Base-by-base conservation (phyloP, 305 asterid species). In the Fraxinus platypoda region DNA sequence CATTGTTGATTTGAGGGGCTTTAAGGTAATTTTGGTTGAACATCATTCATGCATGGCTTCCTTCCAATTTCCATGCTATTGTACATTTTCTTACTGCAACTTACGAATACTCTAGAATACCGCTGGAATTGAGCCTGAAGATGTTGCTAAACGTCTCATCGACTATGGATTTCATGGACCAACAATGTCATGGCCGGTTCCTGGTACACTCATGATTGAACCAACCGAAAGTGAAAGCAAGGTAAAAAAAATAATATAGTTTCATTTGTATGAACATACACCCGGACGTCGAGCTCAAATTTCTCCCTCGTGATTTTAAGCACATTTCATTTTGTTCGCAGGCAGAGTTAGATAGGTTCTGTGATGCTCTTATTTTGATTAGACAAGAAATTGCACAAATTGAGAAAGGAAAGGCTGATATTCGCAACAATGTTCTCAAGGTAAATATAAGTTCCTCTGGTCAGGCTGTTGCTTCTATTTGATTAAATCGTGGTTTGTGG, bases 111-210 rank as follows among this genome's bases (percentile, higher is more conserved):
- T 79, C 75, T 81, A 95, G 99, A 88, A 81, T 82, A 93, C 98
- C 76, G 99, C 98, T 88, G 98, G 99, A 80, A 89, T 95, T 68
- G 99, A 95, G 90, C 94, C 99, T 9, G 99, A 95, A 87, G 99
- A 95, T 83, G 97, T 95, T 76, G 99, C 99, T 46, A 95, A 95
- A 81, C 98, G 98, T 88, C 97, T 95, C 33, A 95, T 95, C 88
- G 99, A 95, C 86, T 46, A 52, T 52, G 99, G 99, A 86, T 95
- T 95, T 72, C 99, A 95, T 83, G 99, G 13, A 52, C 92, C 92
- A 66, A 89, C 92, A 28, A 89, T 89, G 92, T 88, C 91, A 9
- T 89, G 90, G 89, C 92, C 92, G 3, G 92, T 89, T 76, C 90
- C 91, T 3, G 92, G 92, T 80, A 89, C 92, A 62, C 92, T 89